phyloP scores from a whole-genome alignment of 1,284 basidiomycete species.

The Puccinia hordei region DNA sequence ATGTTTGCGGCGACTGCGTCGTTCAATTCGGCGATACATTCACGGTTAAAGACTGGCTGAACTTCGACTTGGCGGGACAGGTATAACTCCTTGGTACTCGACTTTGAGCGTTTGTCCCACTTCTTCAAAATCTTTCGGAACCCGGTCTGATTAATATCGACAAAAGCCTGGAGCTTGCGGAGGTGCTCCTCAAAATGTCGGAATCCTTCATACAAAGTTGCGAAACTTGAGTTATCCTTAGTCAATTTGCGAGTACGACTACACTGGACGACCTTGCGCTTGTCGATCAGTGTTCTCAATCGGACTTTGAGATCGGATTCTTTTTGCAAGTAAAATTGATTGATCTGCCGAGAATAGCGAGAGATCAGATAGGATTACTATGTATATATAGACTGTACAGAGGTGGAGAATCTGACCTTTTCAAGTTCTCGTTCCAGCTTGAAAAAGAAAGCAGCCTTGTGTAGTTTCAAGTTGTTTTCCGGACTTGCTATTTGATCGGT shows the following conservation, averaged over 20 bases:
- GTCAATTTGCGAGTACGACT: conserved; percentile 63
- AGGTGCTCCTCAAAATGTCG: conserved; percentile 90
- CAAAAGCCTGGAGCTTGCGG: conserved; percentile 88
- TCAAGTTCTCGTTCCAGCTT: conserved; percentile 96
- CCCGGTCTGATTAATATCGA: conserved; percentile 96
- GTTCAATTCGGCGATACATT: conserved; percentile 93
- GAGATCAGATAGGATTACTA: neutral
- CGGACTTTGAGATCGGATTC: conserved; percentile 91
- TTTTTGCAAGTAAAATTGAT: conserved; percentile 97
- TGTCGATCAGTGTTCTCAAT: conserved; percentile 88
- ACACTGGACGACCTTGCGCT: conserved; percentile 66
- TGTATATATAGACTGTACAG: neutral
- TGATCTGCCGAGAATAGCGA: conserved; percentile 68
- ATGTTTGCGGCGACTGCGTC: conserved; percentile 93
- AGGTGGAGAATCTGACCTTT: conserved; percentile 63
- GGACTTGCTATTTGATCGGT: conserved; percentile 7
- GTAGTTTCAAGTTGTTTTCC: conserved; percentile 69
- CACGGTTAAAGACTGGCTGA: conserved; percentile 95
- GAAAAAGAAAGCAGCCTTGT: conserved; percentile 98
- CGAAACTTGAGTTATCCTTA: conserved; percentile 63
- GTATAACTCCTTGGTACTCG: conserved; percentile 92
- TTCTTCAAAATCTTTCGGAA: conserved; percentile 99
- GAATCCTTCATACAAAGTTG: conserved; percentile 73
- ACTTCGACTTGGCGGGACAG: conserved; percentile 96
- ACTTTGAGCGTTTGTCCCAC: conserved; percentile 96